These are phyloP conservation scores for Tetracladium marchalianum DNA, from an alignment of 495 filamentous ascomycete genomes.

Conservation along the genomic window DNA sequence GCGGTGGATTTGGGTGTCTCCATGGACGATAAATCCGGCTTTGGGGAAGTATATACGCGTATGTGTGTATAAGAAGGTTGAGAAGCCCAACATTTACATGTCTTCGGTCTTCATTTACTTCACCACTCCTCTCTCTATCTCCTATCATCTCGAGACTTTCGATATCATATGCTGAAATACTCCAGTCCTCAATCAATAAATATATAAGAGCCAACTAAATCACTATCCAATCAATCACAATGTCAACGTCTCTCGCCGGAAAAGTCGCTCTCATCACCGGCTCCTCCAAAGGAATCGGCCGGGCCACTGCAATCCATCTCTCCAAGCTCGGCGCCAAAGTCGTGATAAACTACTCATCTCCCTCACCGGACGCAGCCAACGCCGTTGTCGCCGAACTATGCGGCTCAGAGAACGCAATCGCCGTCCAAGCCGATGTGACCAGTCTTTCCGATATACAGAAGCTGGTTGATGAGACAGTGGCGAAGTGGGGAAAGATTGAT, in stretches of 20 bases:
- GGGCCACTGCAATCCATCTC: constrained; percentile 43
- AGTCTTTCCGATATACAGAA: constrained; percentile 45
- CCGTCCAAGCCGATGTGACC: constrained; percentile 54
- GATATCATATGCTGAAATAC: no score
- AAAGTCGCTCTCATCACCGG: constrained; percentile 60
- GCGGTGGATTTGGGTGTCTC: no score
- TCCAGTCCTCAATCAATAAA: no score
- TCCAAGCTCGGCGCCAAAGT: constrained; percentile 50
- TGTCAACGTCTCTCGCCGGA: constrained; percentile 28
- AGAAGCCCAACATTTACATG: no score
- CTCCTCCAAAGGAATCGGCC: constrained; percentile 58
- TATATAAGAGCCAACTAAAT: neutral
- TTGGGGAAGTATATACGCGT: no score
- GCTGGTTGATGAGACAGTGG: constrained; percentile 52
- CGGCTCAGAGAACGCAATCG: constrained; percentile 39
- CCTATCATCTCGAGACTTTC: no score
- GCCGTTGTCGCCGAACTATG: constrained; percentile 40
- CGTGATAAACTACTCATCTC: constrained; percentile 51
- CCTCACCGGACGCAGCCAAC: constrained; percentile 36
- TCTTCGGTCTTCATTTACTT: no score
- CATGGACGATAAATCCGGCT: no score
- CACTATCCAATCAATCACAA: neutral
- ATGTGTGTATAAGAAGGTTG: no score
- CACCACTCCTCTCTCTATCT: no score
- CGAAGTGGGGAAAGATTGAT: constrained; percentile 57